Evolutionary conservation across 129 eudicot genomes (phyloP), one percentile per base, ranked within the genome.

Genomic region (Logfia minima): DNA sequence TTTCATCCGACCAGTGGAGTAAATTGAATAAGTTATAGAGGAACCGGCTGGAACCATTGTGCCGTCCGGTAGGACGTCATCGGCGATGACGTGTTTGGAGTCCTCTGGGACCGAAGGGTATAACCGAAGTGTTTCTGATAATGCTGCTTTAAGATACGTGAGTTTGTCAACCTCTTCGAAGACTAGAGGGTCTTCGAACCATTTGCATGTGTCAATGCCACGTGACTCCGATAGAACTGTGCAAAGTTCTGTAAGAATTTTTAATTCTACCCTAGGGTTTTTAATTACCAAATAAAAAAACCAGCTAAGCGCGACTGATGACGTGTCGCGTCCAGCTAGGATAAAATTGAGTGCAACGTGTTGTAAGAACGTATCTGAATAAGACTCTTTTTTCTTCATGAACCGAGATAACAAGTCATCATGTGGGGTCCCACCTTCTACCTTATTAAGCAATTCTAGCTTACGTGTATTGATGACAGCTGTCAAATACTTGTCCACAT

Each of bases 311-410:
- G 96, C 96, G 2, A 90, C 96, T 0, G 96, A 90, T 66, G 96
- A 87, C 34, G 96, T 90, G 89, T 90, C 96, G 17, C 92, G 92
- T 51, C 96, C 96, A 71, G 96, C 96, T 80, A 90, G 55, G 86
- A 90, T 87, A 82, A 90, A 90, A 45, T 90, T 90, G n/a, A 90
- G 90, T 22, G 84, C 92, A 82, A 90, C 92, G 22, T 87, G 90
- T 75, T 86, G 88, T 21, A 87, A 84, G 65, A 90, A 90, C 1
- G 84, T 34, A 65, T 90, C 87, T 1, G 88, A 60, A 68, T 85
- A 83, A 0, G 89, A 82, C 52, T 90, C 95, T 32, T 80, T 85
- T 67, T 90, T 90, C 90, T 82, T 90, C 92, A 90, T 90, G 86
- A 90, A 90, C 26, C 96, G 74, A 3, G 96, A 87, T 4, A 90